These are phyloP conservation scores for Phytophthora citrophthora DNA, from an alignment of 352 stramenopile species.

Conservation along the genomic window DNA sequence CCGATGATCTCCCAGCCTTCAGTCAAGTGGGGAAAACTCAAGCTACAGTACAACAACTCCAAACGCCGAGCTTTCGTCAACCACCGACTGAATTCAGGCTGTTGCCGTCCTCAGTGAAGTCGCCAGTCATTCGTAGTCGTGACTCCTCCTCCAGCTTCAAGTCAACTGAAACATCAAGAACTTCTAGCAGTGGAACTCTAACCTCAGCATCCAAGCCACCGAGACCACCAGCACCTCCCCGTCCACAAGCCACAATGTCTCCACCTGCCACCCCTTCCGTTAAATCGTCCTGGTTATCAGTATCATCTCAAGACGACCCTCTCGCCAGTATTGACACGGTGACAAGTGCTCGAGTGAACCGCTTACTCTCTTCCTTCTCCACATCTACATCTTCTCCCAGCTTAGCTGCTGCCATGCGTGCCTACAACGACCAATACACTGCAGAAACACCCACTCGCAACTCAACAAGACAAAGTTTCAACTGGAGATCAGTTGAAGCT, in stretches of 20 bases:
- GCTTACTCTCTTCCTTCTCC: constrained; percentile 35
- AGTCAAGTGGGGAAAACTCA: constrained; percentile 7
- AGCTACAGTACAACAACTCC: constrained; percentile 6
- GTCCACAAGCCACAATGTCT: constrained; percentile 11
- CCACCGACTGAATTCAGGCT: constrained; percentile 45
- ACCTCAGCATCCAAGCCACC: constrained; percentile 9
- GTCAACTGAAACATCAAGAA: constrained; percentile 10
- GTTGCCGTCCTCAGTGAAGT: constrained; percentile 32
- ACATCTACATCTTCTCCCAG: constrained; percentile 29
- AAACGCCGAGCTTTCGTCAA: constrained; percentile 28
- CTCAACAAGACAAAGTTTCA: constrained; percentile 27
- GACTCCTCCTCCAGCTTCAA: constrained; percentile 27
- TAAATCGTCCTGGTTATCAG: constrained; percentile 23
- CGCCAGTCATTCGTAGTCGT: constrained; percentile 23
- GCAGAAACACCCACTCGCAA: constrained; percentile 5
- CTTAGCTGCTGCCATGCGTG: constrained; percentile 28
- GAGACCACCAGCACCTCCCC: constrained; percentile 5
- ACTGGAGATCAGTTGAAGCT: constrained; percentile 35
- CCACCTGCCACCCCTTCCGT: constrained; percentile 21
- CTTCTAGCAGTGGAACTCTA: constrained; percentile 11
- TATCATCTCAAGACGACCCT: constrained; percentile 39
- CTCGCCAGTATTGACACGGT: constrained; percentile 44
- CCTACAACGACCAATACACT: constrained; percentile 29
- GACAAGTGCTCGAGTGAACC: constrained; percentile 47
- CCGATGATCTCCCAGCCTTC: constrained; percentile 23